A percentile compares a stretch with the other conserved stretches of the same genome.
These are phyloP conservation scores for Arctium lappa DNA, from an alignment of 129 eudicot genomes.

Conservation along the genomic window DNA sequence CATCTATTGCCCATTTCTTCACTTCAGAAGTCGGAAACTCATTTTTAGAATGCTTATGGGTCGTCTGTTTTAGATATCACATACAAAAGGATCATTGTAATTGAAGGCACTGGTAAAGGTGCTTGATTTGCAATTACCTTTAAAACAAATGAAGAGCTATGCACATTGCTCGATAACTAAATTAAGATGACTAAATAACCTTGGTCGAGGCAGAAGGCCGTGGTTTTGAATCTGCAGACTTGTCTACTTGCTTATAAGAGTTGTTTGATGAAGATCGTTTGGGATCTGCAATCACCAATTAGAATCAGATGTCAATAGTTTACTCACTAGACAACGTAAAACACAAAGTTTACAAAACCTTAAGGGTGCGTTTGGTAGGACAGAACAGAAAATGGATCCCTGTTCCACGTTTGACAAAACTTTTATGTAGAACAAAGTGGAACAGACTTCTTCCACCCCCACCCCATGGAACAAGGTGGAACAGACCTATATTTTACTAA, in stretches of 20 bases:
- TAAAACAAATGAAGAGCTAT: neutral
- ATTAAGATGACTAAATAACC: slow-evolving; percentile 30
- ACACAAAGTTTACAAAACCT: neutral
- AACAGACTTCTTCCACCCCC: no score
- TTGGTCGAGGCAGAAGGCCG: slow-evolving; percentile 44
- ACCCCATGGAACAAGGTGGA: no score
- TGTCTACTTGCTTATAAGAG: slow-evolving; percentile 46
- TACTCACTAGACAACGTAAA: slow-evolving; percentile 1
- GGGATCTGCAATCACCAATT: slow-evolving; percentile 44
- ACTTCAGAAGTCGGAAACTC: slow-evolving; percentile 58
- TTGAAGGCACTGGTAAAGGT: neutral
- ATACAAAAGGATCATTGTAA: neutral
- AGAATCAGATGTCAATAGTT: slow-evolving; percentile 4
- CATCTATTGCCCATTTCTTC: slow-evolving; percentile 90
- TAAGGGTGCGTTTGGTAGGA: no score
- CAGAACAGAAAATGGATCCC: no score
- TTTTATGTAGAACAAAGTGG: no score
- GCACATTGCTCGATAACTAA: neutral
- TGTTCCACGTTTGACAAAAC: no score
- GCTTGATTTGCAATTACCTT: neutral
- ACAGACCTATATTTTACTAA: no score
- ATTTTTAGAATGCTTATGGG: slow-evolving; percentile 28
- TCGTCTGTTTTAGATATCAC: slow-evolving; percentile 26
- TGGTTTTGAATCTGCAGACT: slow-evolving; percentile 28
- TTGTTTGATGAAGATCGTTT: slow-evolving; percentile 46